phyloP scores from a whole-genome alignment of 495 filamentous ascomycete genomes.

The Pyrenula massariospora region DNA sequence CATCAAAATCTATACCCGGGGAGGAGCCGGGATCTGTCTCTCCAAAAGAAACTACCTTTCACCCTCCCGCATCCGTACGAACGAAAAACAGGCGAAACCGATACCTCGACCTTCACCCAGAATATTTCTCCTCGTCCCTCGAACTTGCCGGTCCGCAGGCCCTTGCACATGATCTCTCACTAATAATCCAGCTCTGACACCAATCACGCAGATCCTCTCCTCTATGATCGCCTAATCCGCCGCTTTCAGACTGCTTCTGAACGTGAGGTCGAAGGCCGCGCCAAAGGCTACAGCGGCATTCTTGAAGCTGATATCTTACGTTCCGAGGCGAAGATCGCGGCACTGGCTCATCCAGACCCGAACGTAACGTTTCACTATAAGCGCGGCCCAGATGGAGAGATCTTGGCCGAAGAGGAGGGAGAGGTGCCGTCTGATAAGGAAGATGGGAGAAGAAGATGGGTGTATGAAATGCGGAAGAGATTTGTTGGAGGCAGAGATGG shows the following conservation, averaged over 20 bases:
- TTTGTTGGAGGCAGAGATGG: constrained; percentile 61
- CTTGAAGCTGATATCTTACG: constrained; percentile 61
- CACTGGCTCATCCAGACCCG: constrained; percentile 43
- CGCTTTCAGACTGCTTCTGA: constrained; percentile 65
- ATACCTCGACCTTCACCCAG: constrained; percentile 50
- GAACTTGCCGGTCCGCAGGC: constrained; percentile 56
- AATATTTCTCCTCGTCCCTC: constrained; percentile 51
- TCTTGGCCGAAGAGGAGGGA: constrained; percentile 43
- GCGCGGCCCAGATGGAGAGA: constrained; percentile 39
- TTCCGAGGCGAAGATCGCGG: constrained; percentile 60
- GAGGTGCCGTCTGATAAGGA: constrained; percentile 47
- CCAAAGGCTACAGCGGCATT: constrained; percentile 61
- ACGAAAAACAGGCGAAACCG: constrained; percentile 53
- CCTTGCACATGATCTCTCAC: constrained; percentile 22
- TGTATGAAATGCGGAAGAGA: constrained; percentile 51
- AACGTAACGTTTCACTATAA: constrained; percentile 34
- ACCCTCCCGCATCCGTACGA: constrained; percentile 18
- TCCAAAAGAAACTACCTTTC: background rate
- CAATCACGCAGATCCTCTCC: constrained; percentile 49
- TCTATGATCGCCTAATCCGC: constrained; percentile 70
- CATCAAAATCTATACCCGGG: background rate
- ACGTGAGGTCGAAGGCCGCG: constrained; percentile 56
- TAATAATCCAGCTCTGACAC: constrained; percentile 8
- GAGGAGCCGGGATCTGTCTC: constrained; percentile 1
- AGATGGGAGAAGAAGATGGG: constrained; percentile 56